Conservation (phyloP, 169 alveolate genomes). For the Plasmodium gallinaceum region DNA sequence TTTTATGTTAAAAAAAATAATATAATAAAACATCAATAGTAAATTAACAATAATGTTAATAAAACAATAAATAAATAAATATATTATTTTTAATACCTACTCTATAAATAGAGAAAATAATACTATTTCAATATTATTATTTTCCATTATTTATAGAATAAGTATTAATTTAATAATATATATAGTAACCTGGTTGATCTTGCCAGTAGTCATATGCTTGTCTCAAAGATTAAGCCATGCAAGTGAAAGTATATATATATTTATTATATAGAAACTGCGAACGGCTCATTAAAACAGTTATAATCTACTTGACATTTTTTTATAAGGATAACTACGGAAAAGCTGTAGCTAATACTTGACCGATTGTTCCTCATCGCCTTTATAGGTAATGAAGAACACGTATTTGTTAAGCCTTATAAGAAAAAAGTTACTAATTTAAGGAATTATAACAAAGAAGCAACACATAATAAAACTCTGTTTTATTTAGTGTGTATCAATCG, state of each 20-base stretch:
- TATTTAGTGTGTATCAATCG: conserved; percentile 76
- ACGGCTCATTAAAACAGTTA: conserved; percentile 89
- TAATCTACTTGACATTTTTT: conserved; percentile 75
- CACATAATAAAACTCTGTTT: conserved; percentile 71
- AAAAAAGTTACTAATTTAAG: conserved; percentile 46
- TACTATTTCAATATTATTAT: no score
- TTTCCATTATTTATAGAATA: no score
- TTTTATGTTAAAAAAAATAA: no score
- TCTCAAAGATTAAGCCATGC: conserved; percentile 97
- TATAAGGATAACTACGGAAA: conserved; percentile 79
- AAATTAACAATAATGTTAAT: no score
- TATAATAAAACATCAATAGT: no score
- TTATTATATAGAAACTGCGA: conserved; percentile 85
- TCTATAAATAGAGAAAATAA: no score
- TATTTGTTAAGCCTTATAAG: conserved; percentile 46
- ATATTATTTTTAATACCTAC: no score
- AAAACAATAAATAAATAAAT: no score
- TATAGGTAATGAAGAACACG: conserved; percentile 20
- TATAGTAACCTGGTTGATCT: conserved; percentile 97
- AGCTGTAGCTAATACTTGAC: conserved; percentile 78
- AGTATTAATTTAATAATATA: no score
- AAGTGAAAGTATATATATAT: conserved; percentile 90
- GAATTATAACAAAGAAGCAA: conserved; percentile 76
- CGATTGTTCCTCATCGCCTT: not conserved
- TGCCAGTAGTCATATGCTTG: conserved; percentile 98